Evolutionary conservation across 1,284 basidiomycete genomes (phyloP).

Genomic region (Tremellales sp.): DNA sequence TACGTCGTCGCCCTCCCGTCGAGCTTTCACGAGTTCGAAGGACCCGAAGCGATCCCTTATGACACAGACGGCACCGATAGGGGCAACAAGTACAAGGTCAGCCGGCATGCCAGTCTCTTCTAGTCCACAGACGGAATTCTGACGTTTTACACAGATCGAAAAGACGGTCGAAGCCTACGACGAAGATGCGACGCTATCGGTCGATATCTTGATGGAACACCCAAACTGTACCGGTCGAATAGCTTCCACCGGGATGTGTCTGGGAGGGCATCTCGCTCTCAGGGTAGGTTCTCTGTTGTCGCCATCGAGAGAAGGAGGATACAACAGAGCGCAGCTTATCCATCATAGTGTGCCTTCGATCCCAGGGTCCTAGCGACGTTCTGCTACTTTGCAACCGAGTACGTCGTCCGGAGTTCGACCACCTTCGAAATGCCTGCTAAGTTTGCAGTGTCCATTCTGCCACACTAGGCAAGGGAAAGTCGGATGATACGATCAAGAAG

Average conservation of each 20-base stretch:
- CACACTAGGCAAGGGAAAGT: slow-evolving; percentile 75
- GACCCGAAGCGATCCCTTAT: slow-evolving; percentile 78
- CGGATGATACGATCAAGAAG: slow-evolving; percentile 67
- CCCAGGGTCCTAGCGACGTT: slow-evolving; percentile 73
- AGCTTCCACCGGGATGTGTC: slow-evolving; percentile 56
- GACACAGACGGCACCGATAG: slow-evolving; percentile 83
- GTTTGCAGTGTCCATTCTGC: slow-evolving; percentile 63
- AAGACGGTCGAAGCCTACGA: slow-evolving; percentile 78
- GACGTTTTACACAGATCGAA: slow-evolving; percentile 58
- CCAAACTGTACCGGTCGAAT: slow-evolving; percentile 84
- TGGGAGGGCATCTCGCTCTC: slow-evolving; percentile 55
- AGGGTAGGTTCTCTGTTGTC: slow-evolving; percentile 50
- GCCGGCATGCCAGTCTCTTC: slow-evolving; percentile 1
- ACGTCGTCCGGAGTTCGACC: slow-evolving; percentile 5
- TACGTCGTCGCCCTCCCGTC: slow-evolving; percentile 44
- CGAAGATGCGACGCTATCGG: slow-evolving; percentile 71
- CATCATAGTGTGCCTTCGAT: slow-evolving; percentile 76
- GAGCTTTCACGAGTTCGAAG: slow-evolving; percentile 81
- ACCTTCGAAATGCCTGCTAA: slow-evolving; percentile 3
- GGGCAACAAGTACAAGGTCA: slow-evolving; percentile 82
- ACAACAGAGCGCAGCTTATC: no score
- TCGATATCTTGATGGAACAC: slow-evolving; percentile 68
- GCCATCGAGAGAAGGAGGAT: neutral
- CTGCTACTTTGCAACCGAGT: slow-evolving; percentile 89
- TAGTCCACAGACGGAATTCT: slow-evolving; percentile 1